phyloP scores from a whole-genome alignment of 768 basidiomycete genomes.

The Boletus huronensis region DNA sequence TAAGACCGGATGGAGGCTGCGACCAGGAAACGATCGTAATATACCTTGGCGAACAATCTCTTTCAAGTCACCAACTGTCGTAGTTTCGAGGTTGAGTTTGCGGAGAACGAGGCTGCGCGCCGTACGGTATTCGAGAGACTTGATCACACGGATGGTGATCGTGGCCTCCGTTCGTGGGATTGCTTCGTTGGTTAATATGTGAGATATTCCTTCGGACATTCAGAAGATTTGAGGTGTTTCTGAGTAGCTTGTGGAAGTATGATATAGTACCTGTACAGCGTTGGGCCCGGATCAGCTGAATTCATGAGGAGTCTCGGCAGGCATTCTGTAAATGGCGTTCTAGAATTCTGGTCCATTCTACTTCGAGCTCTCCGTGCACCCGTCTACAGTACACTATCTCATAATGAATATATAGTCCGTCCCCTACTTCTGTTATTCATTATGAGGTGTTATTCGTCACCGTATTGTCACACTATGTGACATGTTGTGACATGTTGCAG shows the following conservation, averaged over 20 bases:
- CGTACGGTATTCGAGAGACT: slow-evolving; percentile 91
- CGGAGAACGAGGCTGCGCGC: slow-evolving; percentile 84
- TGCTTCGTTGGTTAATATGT: slow-evolving; percentile 58
- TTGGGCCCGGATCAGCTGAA: neutral
- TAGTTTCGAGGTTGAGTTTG: slow-evolving; percentile 70
- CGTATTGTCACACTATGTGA: too few relatives aligned
- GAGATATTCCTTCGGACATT: slow-evolving; percentile 38
- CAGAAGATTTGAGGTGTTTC: neutral
- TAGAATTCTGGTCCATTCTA: neutral
- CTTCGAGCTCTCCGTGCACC: neutral
- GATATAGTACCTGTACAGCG: neutral
- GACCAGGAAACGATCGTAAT: slow-evolving; percentile 1
- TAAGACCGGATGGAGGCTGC: slow-evolving; percentile 4
- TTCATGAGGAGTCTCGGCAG: neutral
- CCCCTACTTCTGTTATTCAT: too few relatives aligned
- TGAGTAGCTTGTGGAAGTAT: neutral
- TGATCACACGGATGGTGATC: slow-evolving; percentile 88
- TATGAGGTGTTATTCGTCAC: too few relatives aligned
- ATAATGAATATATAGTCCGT: too few relatives aligned
- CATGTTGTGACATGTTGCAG: too few relatives aligned
- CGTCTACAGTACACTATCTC: too few relatives aligned
- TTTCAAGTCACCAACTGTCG: slow-evolving; percentile 80
- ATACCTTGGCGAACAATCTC: slow-evolving; percentile 64
- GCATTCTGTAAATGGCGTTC: neutral
- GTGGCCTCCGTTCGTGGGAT: slow-evolving; percentile 74